Percentiles rank a stretch among this genome's conserved stretches.
These are phyloP conservation scores for Lonicera japonica DNA, from an alignment of 129 eudicot genomes.

Conservation along the genomic window DNA sequence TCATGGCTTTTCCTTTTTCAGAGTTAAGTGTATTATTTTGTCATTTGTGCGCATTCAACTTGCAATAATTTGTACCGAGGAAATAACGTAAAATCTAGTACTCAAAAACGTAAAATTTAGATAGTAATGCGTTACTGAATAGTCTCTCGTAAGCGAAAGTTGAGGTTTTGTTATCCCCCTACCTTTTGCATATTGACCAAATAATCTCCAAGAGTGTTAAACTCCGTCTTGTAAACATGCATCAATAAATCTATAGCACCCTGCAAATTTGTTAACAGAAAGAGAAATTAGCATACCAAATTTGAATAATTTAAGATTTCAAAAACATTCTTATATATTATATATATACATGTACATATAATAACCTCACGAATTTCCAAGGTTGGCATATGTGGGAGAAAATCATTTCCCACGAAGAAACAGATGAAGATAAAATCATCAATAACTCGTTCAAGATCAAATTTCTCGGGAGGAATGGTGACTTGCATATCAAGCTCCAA, in stretches of 20 bases:
- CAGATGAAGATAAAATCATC: conserved; percentile 65
- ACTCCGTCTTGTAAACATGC: conserved; percentile 49
- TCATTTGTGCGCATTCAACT: no score
- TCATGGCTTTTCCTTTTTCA: no score
- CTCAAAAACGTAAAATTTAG: no score
- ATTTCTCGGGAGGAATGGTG: conserved; percentile 22
- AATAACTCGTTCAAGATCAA: conserved; percentile 37
- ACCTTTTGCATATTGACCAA: conserved; percentile 46
- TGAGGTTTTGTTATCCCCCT: no score
- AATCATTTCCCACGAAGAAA: conserved; percentile 65
- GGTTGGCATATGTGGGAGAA: conserved; percentile 60
- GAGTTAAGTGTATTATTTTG: no score
- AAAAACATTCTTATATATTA: neutral
- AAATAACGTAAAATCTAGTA: no score
- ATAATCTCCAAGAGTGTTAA: conserved; percentile 53
- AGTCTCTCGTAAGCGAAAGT: no score
- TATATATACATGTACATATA: neutral
- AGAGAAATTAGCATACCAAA: neutral
- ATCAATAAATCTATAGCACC: conserved; percentile 46
- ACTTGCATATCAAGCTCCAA: conserved; percentile 31
- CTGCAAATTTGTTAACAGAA: conserved; percentile 7
- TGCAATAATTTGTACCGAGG: no score
- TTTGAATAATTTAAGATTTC: no score
- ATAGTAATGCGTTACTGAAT: no score
- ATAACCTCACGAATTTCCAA: conserved; percentile 67